These are phyloP conservation scores for Amanita pallidorosea DNA, from an alignment of 768 basidiomycete genomes.

Conservation along the genomic window DNA sequence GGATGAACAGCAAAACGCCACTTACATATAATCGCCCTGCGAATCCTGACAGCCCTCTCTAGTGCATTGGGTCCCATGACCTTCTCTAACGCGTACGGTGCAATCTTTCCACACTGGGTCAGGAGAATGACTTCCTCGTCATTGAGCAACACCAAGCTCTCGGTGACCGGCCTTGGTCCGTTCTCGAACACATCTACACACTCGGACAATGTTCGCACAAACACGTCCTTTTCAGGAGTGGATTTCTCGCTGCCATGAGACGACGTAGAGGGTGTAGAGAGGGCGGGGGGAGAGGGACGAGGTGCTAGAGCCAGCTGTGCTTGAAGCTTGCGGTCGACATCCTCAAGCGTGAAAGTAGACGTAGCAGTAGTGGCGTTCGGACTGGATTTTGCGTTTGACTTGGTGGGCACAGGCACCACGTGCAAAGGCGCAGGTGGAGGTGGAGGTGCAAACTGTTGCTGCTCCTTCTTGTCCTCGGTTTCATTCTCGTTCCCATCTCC, in stretches of 20 bases:
- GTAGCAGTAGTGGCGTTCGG: conserved; percentile 21
- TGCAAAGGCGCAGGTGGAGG: neutral
- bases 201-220: conserved; percentile 54
- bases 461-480: conserved; percentile 10
- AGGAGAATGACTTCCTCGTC: conserved; percentile 91
- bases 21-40: conserved; percentile 86
- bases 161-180: conserved; percentile 50
- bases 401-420: neutral
- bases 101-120: conserved; percentile 85
- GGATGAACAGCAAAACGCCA: conserved; percentile 9
- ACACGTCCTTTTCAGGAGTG: conserved; percentile 2
- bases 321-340: conserved; percentile 38
- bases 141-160: conserved; percentile 50
- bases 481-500: conserved; percentile 13
- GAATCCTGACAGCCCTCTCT: conserved; percentile 77
- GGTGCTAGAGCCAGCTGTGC: conserved; percentile 6
- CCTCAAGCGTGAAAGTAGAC: conserved; percentile 38
- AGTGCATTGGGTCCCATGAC: conserved; percentile 60
- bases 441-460: conserved; percentile 4
- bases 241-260: neutral
- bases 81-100: conserved; percentile 93
- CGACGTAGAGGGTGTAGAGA: conserved; percentile 3
- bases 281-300: conserved; percentile 3
- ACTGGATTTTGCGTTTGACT: conserved; percentile 5
- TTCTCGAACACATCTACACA: conserved; percentile 74